Evolutionary conservation across 2,329 filamentous ascomycete species (phyloP).

Genomic region (Dendrostoma leiphaemia): DNA sequence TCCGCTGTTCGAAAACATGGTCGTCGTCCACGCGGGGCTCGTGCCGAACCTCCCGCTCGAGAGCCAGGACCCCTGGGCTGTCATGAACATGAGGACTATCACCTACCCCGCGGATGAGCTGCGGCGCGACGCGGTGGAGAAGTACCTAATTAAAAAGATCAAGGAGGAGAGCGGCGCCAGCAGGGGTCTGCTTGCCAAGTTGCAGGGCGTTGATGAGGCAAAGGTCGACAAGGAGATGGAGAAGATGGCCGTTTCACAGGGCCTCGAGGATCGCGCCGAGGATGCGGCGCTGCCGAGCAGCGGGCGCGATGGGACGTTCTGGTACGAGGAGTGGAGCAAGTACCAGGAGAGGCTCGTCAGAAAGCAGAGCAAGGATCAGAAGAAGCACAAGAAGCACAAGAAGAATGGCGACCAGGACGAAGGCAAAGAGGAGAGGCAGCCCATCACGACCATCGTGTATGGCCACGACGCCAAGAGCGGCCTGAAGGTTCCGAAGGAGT

Average conservation of each 20-base stretch:
- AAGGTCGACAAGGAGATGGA: conserved; percentile 22
- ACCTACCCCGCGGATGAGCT: conserved; percentile 58
- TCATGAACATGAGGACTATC: conserved; percentile 91
- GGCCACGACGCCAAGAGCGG: conserved; percentile 80
- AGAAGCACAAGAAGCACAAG: not conserved
- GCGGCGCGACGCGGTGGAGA: conserved; percentile 31
- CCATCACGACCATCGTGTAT: conserved; percentile 71
- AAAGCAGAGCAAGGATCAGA: conserved; percentile 20
- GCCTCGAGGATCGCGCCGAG: conserved; percentile 14
- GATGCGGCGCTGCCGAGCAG: conserved; percentile 36
- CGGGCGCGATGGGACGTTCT: conserved; percentile 55
- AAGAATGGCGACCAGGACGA: conserved; percentile 47
- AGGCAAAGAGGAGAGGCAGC: conserved; percentile 20
- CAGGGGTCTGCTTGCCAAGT: conserved; percentile 15
- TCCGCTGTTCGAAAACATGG: conserved; percentile 51
- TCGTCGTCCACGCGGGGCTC: conserved; percentile 83
- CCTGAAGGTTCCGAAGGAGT: conserved; percentile 42
- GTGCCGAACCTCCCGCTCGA: conserved; percentile 71
- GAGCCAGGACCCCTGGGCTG: conserved; percentile 71
- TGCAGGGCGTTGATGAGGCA: conserved; percentile 16
- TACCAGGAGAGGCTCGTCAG: conserved; percentile 37
- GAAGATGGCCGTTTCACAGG: conserved; percentile 15
- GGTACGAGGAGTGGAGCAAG: conserved; percentile 64
- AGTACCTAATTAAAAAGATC: conserved; percentile 35
- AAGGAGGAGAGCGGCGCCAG: conserved; percentile 20